Percentiles rank a stretch among this genome's conserved stretches.
These are phyloP conservation scores for Saccharomycopsis microspora DNA, from an alignment of 805 yeast genomes.

Conservation along the genomic window DNA sequence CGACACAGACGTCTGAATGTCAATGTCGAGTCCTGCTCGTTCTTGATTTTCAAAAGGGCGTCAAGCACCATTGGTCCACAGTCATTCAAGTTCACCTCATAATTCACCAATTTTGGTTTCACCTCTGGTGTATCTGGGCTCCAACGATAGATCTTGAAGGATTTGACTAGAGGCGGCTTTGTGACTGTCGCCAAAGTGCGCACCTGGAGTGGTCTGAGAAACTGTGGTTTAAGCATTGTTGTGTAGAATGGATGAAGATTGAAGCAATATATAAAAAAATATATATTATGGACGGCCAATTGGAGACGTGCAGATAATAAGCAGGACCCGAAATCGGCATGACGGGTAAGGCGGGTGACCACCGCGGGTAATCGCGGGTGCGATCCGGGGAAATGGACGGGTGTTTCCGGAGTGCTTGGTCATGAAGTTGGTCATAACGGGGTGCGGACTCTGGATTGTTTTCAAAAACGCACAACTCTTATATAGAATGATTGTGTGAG, in stretches of 20 bases:
- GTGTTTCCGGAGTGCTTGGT: too few relatives aligned
- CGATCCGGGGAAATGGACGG: not conserved
- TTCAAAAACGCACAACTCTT: too few relatives aligned
- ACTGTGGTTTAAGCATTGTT: slow-evolving; percentile 4
- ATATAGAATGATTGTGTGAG: too few relatives aligned
- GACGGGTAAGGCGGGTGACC: not conserved
- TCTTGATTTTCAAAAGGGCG: slow-evolving; percentile 87
- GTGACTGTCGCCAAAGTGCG: slow-evolving; percentile 28
- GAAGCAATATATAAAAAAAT: not conserved
- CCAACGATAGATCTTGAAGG: slow-evolving; percentile 95
- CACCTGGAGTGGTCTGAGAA: not conserved
- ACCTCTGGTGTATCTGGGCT: slow-evolving; percentile 91
- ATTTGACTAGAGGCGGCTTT: slow-evolving; percentile 51
- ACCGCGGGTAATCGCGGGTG: not conserved
- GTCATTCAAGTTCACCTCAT: slow-evolving; percentile 73
- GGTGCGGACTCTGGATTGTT: too few relatives aligned
- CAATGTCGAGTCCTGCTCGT: slow-evolving; percentile 91
- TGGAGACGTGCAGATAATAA: not conserved
- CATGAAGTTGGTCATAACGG: too few relatives aligned
- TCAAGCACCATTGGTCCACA: slow-evolving; percentile 98
- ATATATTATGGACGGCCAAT: not conserved
- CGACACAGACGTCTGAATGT: slow-evolving; percentile 98
- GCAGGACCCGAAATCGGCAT: slow-evolving; percentile 3
- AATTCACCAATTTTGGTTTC: slow-evolving; percentile 78
- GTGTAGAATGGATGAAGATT: not conserved